Evolutionary conservation across 78 protist species (phyloP).

Genomic region (Dictyostelium purpureum): DNA sequence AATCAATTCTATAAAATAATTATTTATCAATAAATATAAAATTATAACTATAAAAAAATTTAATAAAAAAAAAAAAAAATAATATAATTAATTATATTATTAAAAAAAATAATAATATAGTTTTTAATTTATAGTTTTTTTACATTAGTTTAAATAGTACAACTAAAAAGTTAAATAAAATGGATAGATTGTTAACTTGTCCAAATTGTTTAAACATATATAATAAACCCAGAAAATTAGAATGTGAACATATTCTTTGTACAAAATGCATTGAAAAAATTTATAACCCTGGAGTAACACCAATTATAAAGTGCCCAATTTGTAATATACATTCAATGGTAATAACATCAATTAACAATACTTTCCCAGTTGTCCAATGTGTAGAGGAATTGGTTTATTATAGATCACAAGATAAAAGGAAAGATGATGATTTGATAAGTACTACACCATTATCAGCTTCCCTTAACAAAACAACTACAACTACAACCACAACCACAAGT

Average conservation of each 20-base stretch:
- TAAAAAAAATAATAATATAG: too few species aligned
- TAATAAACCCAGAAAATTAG: slow-evolving; percentile 30
- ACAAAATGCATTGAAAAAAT: slow-evolving; percentile 5
- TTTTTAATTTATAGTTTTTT: too few species aligned
- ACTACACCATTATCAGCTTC: neutral
- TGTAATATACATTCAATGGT: slow-evolving; percentile 50
- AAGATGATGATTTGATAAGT: neutral
- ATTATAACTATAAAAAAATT: too few species aligned
- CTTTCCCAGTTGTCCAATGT: neutral
- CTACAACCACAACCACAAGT: neutral
- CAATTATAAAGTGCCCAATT: slow-evolving; percentile 53
- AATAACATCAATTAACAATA: neutral
- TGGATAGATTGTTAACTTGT: slow-evolving; percentile 69
- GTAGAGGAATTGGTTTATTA: slow-evolving; percentile 19
- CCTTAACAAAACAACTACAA: neutral
- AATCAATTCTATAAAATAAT: too few species aligned
- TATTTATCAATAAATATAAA: too few species aligned
- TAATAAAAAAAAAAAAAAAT: too few species aligned
- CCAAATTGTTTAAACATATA: slow-evolving; percentile 28
- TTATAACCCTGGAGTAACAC: slow-evolving; percentile 30
- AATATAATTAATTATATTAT: too few species aligned
- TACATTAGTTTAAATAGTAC: too few species aligned
- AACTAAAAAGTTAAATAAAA: too few species aligned
- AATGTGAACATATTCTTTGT: slow-evolving; percentile 66
- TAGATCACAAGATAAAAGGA: neutral